These are phyloP conservation scores for Styphnolobium japonicum DNA, from an alignment of 306 rosid species.

Conservation along the genomic window DNA sequence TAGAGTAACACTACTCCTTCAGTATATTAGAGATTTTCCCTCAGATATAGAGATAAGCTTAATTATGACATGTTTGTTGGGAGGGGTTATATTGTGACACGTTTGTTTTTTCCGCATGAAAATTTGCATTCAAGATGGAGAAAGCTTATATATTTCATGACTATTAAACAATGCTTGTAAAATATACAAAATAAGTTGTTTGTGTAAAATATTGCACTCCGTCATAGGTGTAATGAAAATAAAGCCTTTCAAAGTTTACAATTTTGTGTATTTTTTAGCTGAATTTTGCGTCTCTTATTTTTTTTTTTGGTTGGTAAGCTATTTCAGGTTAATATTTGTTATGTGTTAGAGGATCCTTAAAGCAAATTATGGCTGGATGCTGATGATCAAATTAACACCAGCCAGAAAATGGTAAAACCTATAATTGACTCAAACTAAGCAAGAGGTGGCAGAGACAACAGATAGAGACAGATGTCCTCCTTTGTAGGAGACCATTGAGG, in stretches of 20 bases:
- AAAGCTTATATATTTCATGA: no score
- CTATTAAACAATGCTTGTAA: no score
- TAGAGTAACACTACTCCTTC: no score
- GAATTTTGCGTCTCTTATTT: no score
- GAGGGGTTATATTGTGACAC: no score
- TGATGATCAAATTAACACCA: conserved; percentile 19
- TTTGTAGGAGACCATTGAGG: conserved; percentile 58
- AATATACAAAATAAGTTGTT: no score
- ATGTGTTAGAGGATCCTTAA: background rate
- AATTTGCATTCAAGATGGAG: no score
- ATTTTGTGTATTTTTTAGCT: background rate
- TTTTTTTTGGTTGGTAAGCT: background rate
- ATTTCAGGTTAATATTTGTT: conserved; percentile 15
- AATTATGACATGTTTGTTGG: no score
- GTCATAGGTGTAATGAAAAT: background rate
- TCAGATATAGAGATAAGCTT: no score
- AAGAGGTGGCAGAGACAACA: conserved; percentile 26
- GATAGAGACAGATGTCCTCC: conserved; percentile 31
- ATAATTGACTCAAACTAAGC: conserved; percentile 46
- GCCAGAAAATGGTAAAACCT: conserved; percentile 45
- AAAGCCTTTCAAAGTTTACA: background rate
- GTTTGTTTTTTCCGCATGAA: no score
- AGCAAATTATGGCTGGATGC: background rate
- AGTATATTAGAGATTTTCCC: no score
- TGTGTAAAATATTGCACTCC: background rate